Conservation (phyloP, 2,329 filamentous ascomycete species). For the Trichoderma sp. region DNA sequence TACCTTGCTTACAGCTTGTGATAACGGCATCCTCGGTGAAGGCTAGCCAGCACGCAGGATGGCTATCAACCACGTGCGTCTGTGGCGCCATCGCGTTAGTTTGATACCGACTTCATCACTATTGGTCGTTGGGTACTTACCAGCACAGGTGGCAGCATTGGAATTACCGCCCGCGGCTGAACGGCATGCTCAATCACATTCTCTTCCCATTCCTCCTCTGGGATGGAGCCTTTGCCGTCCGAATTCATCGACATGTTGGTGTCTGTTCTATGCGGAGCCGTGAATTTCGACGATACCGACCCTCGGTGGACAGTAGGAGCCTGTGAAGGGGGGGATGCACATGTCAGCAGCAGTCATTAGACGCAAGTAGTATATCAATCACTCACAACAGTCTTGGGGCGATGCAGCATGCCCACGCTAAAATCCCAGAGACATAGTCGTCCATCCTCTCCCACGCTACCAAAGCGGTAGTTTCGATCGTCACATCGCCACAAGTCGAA, state of each 20-base stretch:
- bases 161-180: slow-evolving; percentile 79
- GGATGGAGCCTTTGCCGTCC: slow-evolving; percentile 69
- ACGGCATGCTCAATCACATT: slow-evolving; percentile 73
- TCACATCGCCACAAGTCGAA: slow-evolving; percentile 98
- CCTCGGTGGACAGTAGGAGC: slow-evolving; percentile 46
- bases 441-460: slow-evolving; percentile 93
- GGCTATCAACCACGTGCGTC: slow-evolving; percentile 81
- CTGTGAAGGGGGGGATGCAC: slow-evolving; percentile 8
- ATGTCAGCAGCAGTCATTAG: background rate
- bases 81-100: slow-evolving; percentile 38
- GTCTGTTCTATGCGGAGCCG: slow-evolving; percentile 57
- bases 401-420: slow-evolving; percentile 91
- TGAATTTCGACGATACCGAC: slow-evolving; percentile 55
- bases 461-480: slow-evolving; percentile 91
- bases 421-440: slow-evolving; percentile 95
- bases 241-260: slow-evolving; percentile 60
- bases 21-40: slow-evolving; percentile 94
- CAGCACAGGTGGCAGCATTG: slow-evolving; percentile 88
- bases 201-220: slow-evolving; percentile 58
- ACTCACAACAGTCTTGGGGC: slow-evolving; percentile 75
- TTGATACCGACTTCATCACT: background rate
- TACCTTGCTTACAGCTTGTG: slow-evolving; percentile 88
- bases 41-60: slow-evolving; percentile 86
- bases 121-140: slow-evolving; percentile 50
- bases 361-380: background rate